These are phyloP conservation scores for Saccharata proteae DNA, from an alignment of 2,329 filamentous ascomycete species.

Conservation along the genomic window DNA sequence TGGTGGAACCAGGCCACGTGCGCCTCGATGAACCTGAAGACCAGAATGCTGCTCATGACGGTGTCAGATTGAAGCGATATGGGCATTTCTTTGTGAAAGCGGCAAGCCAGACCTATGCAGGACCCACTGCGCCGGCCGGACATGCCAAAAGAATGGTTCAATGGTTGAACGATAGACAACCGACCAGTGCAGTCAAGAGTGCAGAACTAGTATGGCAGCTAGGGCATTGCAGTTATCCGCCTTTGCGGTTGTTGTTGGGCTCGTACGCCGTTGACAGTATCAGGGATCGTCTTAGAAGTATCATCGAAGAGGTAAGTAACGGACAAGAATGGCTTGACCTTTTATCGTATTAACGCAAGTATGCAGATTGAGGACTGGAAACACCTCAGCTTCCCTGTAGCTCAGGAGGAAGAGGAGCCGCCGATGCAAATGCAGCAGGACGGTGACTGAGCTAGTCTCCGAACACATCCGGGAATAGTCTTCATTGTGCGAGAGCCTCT, in stretches of 20 bases:
- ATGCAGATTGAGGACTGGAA: conserved; percentile 65
- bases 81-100: conserved; percentile 87
- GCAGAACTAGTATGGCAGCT: conserved; percentile 89
- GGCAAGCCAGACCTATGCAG: conserved; percentile 64
- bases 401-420: conserved; percentile 21
- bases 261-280: conserved; percentile 96
- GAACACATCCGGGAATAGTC: too few species aligned
- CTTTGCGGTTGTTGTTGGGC: conserved; percentile 72
- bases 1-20: conserved; percentile 85
- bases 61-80: conserved; percentile 55
- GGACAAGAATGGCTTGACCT: not conserved
- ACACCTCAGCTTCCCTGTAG: conserved; percentile 56
- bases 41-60: conserved; percentile 18
- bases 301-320: conserved; percentile 72
- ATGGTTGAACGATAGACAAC: conserved; percentile 87
- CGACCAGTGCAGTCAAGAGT: conserved; percentile 83
- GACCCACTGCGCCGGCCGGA: conserved; percentile 66
- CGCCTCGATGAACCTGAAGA: conserved; percentile 67
- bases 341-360: too few species aligned
- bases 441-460: conserved; percentile 3
- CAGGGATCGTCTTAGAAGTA: conserved; percentile 72
- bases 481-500: too few species aligned
- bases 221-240: conserved; percentile 89
- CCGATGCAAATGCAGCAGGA: conserved; percentile 1
- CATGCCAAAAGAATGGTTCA: conserved; percentile 87